Evolutionary conservation across 345 rosid genomes (phyloP).

Genomic region (Hypericum perforatum): DNA sequence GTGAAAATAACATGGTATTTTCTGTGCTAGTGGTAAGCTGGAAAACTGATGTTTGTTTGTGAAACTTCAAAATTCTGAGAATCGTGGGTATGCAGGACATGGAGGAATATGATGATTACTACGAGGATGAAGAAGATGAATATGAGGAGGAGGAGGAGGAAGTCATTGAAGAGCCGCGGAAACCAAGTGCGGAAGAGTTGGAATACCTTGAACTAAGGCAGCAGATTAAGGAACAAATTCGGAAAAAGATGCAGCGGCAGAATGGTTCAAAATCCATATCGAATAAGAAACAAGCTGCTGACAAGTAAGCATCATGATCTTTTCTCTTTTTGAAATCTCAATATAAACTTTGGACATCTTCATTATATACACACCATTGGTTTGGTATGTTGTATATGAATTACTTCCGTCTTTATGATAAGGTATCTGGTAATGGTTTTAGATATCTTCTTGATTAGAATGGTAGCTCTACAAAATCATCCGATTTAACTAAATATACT

Average conservation of each 20-base stretch:
- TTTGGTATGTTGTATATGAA: not conserved
- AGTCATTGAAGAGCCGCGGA: constrained; percentile 35
- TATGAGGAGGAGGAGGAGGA: constrained; percentile 26
- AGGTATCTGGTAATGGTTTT: too few relatives aligned
- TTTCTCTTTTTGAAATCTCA: not conserved
- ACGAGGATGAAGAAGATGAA: constrained; percentile 32
- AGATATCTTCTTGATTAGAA: too few relatives aligned
- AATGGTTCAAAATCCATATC: constrained; percentile 30
- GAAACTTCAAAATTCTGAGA: too few relatives aligned
- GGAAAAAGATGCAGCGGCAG: constrained; percentile 44
- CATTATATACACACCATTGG: not conserved
- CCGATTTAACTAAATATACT: too few relatives aligned
- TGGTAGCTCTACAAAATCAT: too few relatives aligned
- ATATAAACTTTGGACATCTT: not conserved
- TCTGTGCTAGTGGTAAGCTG: too few relatives aligned
- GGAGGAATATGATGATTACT: constrained; percentile 48
- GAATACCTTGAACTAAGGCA: constrained; percentile 63
- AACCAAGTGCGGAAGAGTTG: constrained; percentile 42
- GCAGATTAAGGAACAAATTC: constrained; percentile 48
- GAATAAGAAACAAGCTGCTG: constrained; percentile 38
- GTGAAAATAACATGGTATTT: too few relatives aligned
- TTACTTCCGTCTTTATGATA: too few relatives aligned
- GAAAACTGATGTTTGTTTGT: too few relatives aligned
- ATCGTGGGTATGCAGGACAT: constrained; percentile 16
- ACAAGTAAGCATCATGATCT: constrained; percentile 40